Base-by-base conservation (phyloP, 2,329 filamentous ascomycete genomes). In the Claviceps sp. region DNA sequence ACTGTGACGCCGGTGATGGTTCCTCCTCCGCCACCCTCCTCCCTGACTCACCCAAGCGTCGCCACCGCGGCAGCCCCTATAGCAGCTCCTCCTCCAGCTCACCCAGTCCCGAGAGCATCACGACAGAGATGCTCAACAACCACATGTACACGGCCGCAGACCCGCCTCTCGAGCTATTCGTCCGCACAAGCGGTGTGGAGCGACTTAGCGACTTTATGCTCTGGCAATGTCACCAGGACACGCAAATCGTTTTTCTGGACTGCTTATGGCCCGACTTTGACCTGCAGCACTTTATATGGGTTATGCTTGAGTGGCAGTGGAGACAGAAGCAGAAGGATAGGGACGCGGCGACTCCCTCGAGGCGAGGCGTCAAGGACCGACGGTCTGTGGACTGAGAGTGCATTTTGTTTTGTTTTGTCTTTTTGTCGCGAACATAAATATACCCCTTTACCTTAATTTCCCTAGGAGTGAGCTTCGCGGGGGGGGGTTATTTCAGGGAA, bases 151-250 rank as follows among this genome's bases (percentile, higher is more conserved):
- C 91, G 4, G 80, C 85, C 47, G 80, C 82, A 50, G 83, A 86
- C 55, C 93, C 93, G 16, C 93, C 93, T 1, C 72, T 97, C 43
- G 93, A 98, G 63, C 77, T 98, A 13, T 82, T 98, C 51, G 78
- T 98, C 49, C 82, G 93, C 49, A 98, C 93, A 4, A 96, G 89
- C 56, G 91, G 90, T 29, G 93, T 98, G 14, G 85, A 90, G 66
- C 79, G 93, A 47, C 73, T 98, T 53, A 96, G 89, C 63, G 93
- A 98, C 66, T 98, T 97, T 61, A 93, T 98, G 90, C 81, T 98
- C 37, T 98, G 93, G 93, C 93, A 98, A 68, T 93, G 88, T 61
- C 90, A 97, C 63, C 81, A 95, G 63, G 77, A 91, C 56, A 96
- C 93, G 0, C 86, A 95, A 54, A 85, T 98, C 57, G 88, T 94